Percentiles rank a stretch among this genome's conserved stretches.
Evolutionary conservation across 257 asterid species (phyloP).

Genomic region (Fraxinus cuspidata): DNA sequence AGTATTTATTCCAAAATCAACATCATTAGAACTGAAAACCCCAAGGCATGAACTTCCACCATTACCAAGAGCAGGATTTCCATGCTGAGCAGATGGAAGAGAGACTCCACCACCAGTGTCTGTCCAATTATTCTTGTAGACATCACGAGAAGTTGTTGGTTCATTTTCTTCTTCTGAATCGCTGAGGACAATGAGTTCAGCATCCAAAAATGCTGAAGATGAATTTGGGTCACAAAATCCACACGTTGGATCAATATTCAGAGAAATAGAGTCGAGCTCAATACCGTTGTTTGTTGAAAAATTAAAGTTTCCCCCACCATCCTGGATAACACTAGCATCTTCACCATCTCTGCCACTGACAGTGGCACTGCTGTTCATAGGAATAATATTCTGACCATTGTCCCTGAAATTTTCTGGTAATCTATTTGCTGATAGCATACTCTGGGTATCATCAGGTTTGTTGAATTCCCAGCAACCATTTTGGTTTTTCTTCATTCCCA

Average conservation of each 20-base stretch:
- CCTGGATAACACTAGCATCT: conserved; percentile 83
- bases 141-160: conserved; percentile 43
- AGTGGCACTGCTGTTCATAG: conserved; percentile 87
- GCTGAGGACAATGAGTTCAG: conserved; percentile 73
- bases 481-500: conserved; percentile 66
- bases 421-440: conserved; percentile 48
- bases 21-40: conserved; percentile 63
- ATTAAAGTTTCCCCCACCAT: conserved; percentile 62
- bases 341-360: conserved; percentile 87
- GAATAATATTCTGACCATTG: conserved; percentile 47
- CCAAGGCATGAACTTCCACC: conserved; percentile 54
- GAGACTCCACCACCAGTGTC: conserved; percentile 46
- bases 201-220: conserved; percentile 48
- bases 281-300: conserved; percentile 56
- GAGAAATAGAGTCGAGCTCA: conserved; percentile 68
- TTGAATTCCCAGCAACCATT: conserved; percentile 81
- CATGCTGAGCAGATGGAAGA: conserved; percentile 51
- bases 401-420: conserved; percentile 41
- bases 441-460: conserved; percentile 53
- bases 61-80: conserved; percentile 46
- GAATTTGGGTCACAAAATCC: conserved; percentile 43
- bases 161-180: conserved; percentile 86
- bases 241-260: conserved; percentile 47
- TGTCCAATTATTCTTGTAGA: conserved; percentile 32
- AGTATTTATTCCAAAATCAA: conserved; percentile 52